Conservation (phyloP, 2,329 filamentous ascomycete genomes). For the Passalora sequoiae region DNA sequence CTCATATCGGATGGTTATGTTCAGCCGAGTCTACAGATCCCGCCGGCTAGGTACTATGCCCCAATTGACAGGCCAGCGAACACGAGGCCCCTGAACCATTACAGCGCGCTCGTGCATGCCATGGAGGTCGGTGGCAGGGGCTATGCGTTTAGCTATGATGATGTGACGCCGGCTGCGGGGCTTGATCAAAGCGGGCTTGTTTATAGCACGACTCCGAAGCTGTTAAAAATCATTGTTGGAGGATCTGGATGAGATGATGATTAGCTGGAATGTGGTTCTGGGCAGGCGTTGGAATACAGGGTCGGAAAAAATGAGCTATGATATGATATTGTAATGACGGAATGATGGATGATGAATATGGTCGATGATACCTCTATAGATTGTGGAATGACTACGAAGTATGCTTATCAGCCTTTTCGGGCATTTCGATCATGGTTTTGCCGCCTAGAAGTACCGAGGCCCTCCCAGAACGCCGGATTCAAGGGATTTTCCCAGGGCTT, state of each 20-base stretch:
- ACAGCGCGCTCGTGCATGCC: constrained; percentile 55
- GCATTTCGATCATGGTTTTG: too few species aligned
- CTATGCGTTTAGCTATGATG: constrained; percentile 65
- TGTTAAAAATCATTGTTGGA: constrained; percentile 47
- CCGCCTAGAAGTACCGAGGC: too few species aligned
- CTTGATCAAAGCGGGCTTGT: constrained; percentile 51
- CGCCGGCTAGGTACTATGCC: constrained; percentile 37
- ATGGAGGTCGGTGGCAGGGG: constrained; percentile 56
- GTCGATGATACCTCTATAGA: background rate
- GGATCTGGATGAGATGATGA: constrained; percentile 25
- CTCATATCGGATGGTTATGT: constrained; percentile 46
- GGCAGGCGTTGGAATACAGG: too few species aligned
- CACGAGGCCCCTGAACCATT: constrained; percentile 48
- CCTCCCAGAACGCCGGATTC: too few species aligned
- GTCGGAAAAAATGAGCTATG: too few species aligned
- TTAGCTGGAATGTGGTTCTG: too few species aligned
- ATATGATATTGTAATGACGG: too few species aligned
- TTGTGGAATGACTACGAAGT: background rate
- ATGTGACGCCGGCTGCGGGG: constrained; percentile 46
- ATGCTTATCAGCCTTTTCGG: too few species aligned
- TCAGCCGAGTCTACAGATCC: constrained; percentile 43
- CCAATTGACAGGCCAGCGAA: constrained; percentile 29
- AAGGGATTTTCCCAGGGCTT: too few species aligned
- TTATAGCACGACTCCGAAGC: constrained; percentile 37
- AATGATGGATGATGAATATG: background rate